Evolutionary conservation across 2,329 filamentous ascomycete species (phyloP).

Genomic region (Pezicula neosporulosa): DNA sequence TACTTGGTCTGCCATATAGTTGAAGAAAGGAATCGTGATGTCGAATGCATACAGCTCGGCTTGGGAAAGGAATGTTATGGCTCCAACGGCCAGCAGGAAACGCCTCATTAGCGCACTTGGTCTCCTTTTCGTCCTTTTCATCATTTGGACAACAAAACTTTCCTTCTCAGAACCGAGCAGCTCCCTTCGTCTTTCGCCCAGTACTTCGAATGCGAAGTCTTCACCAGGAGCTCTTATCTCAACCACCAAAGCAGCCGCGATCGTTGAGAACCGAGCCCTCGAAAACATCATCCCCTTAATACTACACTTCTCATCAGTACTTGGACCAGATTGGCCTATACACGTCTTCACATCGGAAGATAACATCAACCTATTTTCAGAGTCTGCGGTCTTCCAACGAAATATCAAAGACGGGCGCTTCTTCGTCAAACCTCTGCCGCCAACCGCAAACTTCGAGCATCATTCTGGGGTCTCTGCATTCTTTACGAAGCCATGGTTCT

Average conservation of each 20-base stretch:
- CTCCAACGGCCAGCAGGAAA: too few species aligned
- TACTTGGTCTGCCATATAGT: too few species aligned
- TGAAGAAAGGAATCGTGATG: too few species aligned
- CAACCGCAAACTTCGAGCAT: slow-evolving; percentile 24
- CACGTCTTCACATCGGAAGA: slow-evolving; percentile 30
- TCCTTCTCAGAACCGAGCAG: too few species aligned
- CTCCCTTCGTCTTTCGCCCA: too few species aligned
- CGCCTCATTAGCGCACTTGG: too few species aligned
- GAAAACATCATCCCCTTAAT: slow-evolving; percentile 26
- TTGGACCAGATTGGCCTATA: slow-evolving; percentile 37
- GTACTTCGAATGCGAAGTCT: not conserved
- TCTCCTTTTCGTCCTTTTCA: too few species aligned
- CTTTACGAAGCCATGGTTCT: slow-evolving; percentile 19
- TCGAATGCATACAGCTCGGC: too few species aligned
- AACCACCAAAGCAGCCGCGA: slow-evolving; percentile 25
- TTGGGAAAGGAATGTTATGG: too few species aligned
- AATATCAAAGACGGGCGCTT: slow-evolving; percentile 25
- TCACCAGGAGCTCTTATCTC: not conserved
- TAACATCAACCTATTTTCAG: slow-evolving; percentile 15
- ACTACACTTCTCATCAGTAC: slow-evolving; percentile 28
- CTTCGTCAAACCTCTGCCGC: slow-evolving; percentile 31
- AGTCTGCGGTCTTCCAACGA: slow-evolving; percentile 28
- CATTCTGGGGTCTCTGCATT: slow-evolving; percentile 12
- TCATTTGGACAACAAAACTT: too few species aligned
- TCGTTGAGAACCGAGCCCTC: slow-evolving; percentile 26